Base-by-base conservation (phyloP, 768 basidiomycete species). In the Auricularia auricula-judae region DNA sequence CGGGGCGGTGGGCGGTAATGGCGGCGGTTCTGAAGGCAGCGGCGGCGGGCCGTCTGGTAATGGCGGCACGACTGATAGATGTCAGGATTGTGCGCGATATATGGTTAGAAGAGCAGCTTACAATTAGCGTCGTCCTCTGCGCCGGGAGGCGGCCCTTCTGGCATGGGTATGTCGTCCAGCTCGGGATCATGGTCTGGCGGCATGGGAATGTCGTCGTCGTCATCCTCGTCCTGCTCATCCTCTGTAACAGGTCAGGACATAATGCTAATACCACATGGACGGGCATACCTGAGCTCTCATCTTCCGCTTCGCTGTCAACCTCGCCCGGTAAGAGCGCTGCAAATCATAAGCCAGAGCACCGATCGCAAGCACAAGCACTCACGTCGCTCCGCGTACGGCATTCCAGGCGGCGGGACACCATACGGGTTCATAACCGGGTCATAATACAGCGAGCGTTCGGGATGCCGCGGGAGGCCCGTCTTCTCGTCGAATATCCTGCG, bases 301-400 rank as follows among this genome's bases (percentile, higher is more conserved):
- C 88, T 47, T 82, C 84, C 3, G 68, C 68, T 23, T 87, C 86
- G 65, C 81, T 85, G 66, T 83, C 82, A 36, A 81, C 76, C 71
- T 91, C 89, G 33, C 82, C 86, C 11, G 83, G 82, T 36, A 79
- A 73, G 2, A 85, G 76, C 36, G 87, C 88, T 90, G 67, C 23
- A 54, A 62, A 14, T 10, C 12, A 47, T 3, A 14, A 54, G 66
- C 35, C 29, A 29, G 18, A 29, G 54, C 58, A 54, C 8, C 56
- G 53, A 47, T 65, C 61, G 29, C 11, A 39, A n/a, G n/a, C 12
- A 33, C 36, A 10, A 12, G 42, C 3, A 79, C 89, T 76, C 69
- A 95, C 94, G 83, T 76, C 88, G 76, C 73, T 98, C 92, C 65
- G 84, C 77, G 74, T 97, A 98, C n/a, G 91, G 93, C 93, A 97